These are phyloP conservation scores for Geotrichum reessii DNA, from an alignment of 1,139 yeast genomes.

Conservation along the genomic window DNA sequence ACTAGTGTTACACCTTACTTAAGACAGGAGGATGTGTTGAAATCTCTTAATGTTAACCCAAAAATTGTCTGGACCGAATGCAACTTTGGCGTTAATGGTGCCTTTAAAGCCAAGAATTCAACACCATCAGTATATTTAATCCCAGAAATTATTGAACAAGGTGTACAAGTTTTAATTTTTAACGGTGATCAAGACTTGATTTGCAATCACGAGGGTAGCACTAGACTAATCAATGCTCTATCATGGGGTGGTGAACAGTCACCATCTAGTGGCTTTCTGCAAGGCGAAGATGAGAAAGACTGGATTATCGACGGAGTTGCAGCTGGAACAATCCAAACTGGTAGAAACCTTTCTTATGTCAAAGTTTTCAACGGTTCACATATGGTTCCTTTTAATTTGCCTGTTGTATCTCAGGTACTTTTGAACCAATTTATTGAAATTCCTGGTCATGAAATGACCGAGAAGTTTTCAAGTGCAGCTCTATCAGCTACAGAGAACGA, in stretches of 20 bases:
- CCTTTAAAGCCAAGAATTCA: slow-evolving; percentile 49
- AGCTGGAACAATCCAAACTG: slow-evolving; percentile 37
- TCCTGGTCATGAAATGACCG: slow-evolving; percentile 3
- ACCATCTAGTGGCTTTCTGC: slow-evolving; percentile 27
- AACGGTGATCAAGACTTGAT: slow-evolving; percentile 86
- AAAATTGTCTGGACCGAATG: slow-evolving; percentile 68
- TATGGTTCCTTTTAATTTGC: slow-evolving; percentile 88
- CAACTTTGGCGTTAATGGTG: slow-evolving; percentile 49
- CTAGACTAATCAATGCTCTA: slow-evolving; percentile 54
- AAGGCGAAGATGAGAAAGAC: slow-evolving; percentile 9
- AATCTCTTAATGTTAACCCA: slow-evolving; percentile 42
- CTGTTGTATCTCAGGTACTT: slow-evolving; percentile 64
- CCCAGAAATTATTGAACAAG: slow-evolving; percentile 51
- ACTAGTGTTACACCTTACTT: slow-evolving; percentile 56
- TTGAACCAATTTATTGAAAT: slow-evolving; percentile 23
- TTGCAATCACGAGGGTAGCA: slow-evolving; percentile 78
- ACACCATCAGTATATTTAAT: slow-evolving; percentile 59
- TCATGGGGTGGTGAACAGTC: slow-evolving; percentile 55
- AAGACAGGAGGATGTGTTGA: slow-evolving; percentile 48
- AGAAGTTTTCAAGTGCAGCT: not conserved
- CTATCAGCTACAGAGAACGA: not conserved
- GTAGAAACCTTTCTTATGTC: slow-evolving; percentile 71
- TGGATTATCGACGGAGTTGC: slow-evolving; percentile 29
- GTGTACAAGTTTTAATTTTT: slow-evolving; percentile 64
- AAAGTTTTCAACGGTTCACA: slow-evolving; percentile 75